phyloP scores from a whole-genome alignment of 768 basidiomycete genomes.

The Psilocybe cubensis region DNA sequence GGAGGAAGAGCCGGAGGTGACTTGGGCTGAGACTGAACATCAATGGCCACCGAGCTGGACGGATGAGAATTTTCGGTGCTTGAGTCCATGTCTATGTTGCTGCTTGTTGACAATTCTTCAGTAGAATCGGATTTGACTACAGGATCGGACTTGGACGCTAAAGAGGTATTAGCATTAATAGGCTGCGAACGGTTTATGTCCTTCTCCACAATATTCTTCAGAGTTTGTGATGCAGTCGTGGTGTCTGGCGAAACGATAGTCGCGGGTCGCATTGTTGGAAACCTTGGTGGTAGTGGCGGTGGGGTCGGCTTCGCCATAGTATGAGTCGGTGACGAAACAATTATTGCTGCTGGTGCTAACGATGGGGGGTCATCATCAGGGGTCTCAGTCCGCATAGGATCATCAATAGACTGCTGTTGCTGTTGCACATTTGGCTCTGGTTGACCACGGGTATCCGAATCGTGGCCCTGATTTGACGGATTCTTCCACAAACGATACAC shows the following conservation, averaged over 20 bases:
- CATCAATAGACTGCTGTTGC: not conserved
- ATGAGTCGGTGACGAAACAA: constrained; percentile 11
- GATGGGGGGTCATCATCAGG: not conserved
- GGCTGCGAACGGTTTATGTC: constrained; percentile 26
- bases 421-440: constrained; percentile 1
- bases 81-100: not conserved
- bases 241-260: constrained; percentile 8
- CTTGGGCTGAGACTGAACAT: constrained; percentile 7
- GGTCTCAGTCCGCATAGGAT: not conserved
- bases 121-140: not conserved
- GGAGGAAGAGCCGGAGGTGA: constrained; percentile 32
- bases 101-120: not conserved
- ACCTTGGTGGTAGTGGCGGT: constrained; percentile 55
- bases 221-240: constrained; percentile 53
- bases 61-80: not conserved
- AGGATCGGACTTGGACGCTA: constrained; percentile 2
- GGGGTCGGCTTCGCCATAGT: constrained; percentile 21
- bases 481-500: constrained; percentile 78
- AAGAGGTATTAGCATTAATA: constrained; percentile 6
- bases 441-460: not conserved
- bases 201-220: constrained; percentile 58
- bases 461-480: constrained; percentile 11
- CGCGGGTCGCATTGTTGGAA: constrained; percentile 27
- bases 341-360: not conserved
- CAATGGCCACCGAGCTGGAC: constrained; percentile 8